A percentile compares a stretch with the other conserved stretches of the same genome.
phyloP scores from a whole-genome alignment of 2,329 filamentous ascomycete species.

The Penicillium fuscoglaucum region DNA sequence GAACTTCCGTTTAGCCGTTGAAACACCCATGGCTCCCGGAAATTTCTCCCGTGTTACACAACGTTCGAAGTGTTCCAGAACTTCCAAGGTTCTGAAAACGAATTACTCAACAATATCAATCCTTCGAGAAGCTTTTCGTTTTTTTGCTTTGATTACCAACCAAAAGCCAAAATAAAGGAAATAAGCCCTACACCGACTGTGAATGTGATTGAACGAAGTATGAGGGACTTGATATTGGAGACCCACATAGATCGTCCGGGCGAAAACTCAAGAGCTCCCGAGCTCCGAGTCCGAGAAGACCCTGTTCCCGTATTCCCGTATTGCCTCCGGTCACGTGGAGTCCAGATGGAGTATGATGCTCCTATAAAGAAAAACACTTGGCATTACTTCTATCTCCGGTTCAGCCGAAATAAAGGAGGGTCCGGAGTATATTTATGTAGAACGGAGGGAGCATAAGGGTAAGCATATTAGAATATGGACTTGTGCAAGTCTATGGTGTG shows the following conservation, averaged over 20 bases:
- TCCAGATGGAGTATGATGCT: conserved; percentile 17
- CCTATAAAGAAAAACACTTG: conserved; percentile 6
- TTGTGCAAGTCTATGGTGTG: background rate
- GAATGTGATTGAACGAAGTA: conserved; percentile 5
- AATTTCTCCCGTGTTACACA: background rate
- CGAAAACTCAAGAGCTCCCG: background rate
- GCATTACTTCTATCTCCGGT: background rate
- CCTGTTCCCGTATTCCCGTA: conserved; percentile 9
- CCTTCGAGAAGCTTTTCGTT: background rate
- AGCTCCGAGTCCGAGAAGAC: conserved; percentile 2
- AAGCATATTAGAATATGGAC: background rate
- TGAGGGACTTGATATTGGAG: conserved; percentile 9
- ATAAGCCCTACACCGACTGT: background rate
- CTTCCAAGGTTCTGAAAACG: background rate
- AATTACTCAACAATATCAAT: no score
- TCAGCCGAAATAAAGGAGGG: background rate
- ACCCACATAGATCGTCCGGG: conserved; percentile 12
- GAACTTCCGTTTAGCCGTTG: background rate
- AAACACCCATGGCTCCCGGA: background rate
- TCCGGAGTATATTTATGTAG: background rate
- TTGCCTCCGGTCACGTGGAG: conserved; percentile 18
- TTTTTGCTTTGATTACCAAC: background rate
- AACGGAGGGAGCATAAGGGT: background rate
- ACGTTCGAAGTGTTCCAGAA: background rate
- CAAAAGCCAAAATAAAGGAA: background rate